Evolutionary conservation across 148 eudicot genomes (phyloP).

Genomic region (Vaccinium macrocarpon): DNA sequence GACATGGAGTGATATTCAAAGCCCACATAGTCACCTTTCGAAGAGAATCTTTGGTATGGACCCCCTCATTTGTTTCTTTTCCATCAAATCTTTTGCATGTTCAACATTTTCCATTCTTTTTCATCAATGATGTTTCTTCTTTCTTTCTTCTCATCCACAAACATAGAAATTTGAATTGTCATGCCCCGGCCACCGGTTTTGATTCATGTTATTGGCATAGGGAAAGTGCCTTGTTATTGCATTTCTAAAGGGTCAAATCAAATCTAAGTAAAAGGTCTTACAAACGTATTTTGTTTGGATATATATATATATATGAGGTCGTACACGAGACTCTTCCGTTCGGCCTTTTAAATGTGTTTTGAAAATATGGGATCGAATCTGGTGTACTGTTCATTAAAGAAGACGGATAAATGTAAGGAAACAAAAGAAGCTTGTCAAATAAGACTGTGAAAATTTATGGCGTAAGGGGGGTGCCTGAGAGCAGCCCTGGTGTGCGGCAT

Average conservation of each 20-base stretch:
- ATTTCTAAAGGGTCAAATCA: not conserved
- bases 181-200: not conserved
- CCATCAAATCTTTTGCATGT: not conserved
- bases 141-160: not conserved
- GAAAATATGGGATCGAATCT: too few relatives aligned
- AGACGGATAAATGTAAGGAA: too few relatives aligned
- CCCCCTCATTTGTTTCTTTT: constrained; percentile 4
- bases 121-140: not conserved
- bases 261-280: not conserved
- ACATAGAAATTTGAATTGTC: not conserved
- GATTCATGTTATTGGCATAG: not conserved
- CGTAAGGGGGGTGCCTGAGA: too few relatives aligned
- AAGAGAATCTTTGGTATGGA: not conserved
- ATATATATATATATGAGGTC: too few relatives aligned
- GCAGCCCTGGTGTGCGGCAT: too few relatives aligned
- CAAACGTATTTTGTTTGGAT: not conserved
- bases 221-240: not conserved
- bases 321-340: too few relatives aligned
- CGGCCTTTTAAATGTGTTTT: too few relatives aligned
- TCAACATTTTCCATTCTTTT: not conserved
- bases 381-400: too few relatives aligned
- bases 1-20: not conserved
- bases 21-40: not conserved
- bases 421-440: too few relatives aligned
- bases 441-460: too few relatives aligned